A percentile compares a stretch with the other conserved stretches of the same genome.
These are phyloP conservation scores for Syzygium aromaticum DNA, from an alignment of 345 rosid species.

Conservation along the genomic window DNA sequence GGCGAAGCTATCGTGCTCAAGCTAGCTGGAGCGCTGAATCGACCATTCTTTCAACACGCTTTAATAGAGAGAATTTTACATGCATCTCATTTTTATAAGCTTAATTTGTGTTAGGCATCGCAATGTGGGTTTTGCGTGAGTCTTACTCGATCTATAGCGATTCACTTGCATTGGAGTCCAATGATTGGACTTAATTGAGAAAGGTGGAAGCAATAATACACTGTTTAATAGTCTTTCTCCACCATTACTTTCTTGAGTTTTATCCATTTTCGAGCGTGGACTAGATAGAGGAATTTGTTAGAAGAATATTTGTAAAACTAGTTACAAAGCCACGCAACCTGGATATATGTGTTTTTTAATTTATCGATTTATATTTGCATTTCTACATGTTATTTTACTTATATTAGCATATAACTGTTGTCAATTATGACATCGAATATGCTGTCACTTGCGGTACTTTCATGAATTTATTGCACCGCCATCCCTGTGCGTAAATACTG, in stretches of 20 bases:
- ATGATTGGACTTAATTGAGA: neutral
- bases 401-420: neutral
- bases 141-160: neutral
- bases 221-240: neutral
- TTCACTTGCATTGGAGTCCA: neutral
- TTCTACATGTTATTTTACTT: neutral
- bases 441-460: neutral
- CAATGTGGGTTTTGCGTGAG: neutral
- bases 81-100: neutral
- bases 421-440: neutral
- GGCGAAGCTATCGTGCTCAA: neutral
- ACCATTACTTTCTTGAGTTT: neutral
- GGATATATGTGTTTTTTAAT: neutral
- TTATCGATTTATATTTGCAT: neutral
- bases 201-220: neutral
- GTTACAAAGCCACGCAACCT: neutral
- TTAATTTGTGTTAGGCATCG: neutral
- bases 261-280: neutral
- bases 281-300: neutral
- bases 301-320: neutral
- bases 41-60: neutral
- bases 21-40: neutral
- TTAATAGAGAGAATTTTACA: neutral
- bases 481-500: neutral
- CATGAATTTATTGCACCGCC: neutral